These are phyloP conservation scores for Cystobasidium tubakii DNA, from an alignment of 768 basidiomycete species.

Conservation along the genomic window DNA sequence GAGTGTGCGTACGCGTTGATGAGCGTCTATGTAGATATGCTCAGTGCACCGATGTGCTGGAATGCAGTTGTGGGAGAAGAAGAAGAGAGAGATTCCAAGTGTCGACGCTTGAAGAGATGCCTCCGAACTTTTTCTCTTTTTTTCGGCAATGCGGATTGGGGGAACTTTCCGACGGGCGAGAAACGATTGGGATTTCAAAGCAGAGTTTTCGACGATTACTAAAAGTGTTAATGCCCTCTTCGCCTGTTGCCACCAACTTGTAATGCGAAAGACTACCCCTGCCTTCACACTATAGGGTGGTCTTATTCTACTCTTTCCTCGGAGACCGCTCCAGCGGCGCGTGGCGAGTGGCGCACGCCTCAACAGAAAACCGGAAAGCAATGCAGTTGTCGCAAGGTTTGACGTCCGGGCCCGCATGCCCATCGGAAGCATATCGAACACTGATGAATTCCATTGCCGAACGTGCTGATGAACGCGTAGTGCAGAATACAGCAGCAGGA, in stretches of 20 bases:
- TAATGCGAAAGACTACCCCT: not conserved
- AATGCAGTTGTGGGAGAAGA: conserved; percentile 6
- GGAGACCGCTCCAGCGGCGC: not conserved
- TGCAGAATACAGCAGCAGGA: not conserved
- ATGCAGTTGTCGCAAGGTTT: not conserved
- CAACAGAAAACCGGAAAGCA: conserved; percentile 2
- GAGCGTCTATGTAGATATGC: not conserved
- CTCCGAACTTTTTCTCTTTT: conserved; percentile 3
- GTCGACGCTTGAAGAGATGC: not conserved
- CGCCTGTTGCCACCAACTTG: not conserved
- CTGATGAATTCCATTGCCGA: not conserved
- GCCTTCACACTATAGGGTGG: not conserved
- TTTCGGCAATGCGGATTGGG: not conserved
- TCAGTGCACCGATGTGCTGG: conserved; percentile 10
- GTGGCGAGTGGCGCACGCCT: not conserved
- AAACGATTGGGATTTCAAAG: not conserved
- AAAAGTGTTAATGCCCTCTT: not conserved
- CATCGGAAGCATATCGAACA: conserved; percentile 2
- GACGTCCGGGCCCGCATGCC: no score
- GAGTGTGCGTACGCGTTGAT: not conserved
- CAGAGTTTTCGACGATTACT: not conserved
- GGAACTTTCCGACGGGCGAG: not conserved
- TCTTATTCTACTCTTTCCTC: not conserved
- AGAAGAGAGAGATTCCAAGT: not conserved
- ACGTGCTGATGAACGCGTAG: not conserved